Base-by-base conservation (phyloP, 495 filamentous ascomycete genomes). In the Diplogelasinospora grovesii region DNA sequence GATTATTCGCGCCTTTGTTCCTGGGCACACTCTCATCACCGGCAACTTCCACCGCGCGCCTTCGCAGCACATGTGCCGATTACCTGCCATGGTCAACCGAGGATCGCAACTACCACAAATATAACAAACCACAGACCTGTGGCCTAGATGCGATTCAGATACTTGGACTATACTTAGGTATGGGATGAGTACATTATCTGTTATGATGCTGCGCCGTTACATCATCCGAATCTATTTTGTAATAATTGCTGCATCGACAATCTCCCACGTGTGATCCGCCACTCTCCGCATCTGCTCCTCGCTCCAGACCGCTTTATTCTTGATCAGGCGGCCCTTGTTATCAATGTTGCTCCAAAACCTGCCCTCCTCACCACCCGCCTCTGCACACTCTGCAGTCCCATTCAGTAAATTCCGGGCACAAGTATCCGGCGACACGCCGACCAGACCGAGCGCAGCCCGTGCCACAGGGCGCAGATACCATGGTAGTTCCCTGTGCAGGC, bases 281-380 rank as follows among this genome's bases (percentile, higher is more conserved):
- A 46, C 38, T 20, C 26, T 39, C 0, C 34, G 19, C 15, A 41
- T 35, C 34, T 54, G 50, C 20, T 49, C 50, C 3, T 46, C 34
- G 1, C 18, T 40, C 46, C 50, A 54, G 21, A 40, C 22, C 10
- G 38, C 41, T 32, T 54, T 54, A 8, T 36, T 39, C 18, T 30
- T 39, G 14, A 50, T 18, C 27, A 19, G 8, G 1, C 25, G 22
- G n/a, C 50, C 50, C 40, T 50, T 54, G 5, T 46, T 30, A 24
- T 50, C 43, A 35, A 54, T 50, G 18, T 41, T 41, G 20, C 47
- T 54, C 50, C 50, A 54, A 38, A 31, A 46, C 28, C 37, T 50
- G 3, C 38, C 41, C 14, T 43, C 22, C 11, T 40, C 29, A 8
- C 19, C 37, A 7, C 25, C 31, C 28, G 44, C 30, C 13, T 20